Base-by-base conservation (phyloP, 805 yeast species). In the Teunomyces kruisii region DNA sequence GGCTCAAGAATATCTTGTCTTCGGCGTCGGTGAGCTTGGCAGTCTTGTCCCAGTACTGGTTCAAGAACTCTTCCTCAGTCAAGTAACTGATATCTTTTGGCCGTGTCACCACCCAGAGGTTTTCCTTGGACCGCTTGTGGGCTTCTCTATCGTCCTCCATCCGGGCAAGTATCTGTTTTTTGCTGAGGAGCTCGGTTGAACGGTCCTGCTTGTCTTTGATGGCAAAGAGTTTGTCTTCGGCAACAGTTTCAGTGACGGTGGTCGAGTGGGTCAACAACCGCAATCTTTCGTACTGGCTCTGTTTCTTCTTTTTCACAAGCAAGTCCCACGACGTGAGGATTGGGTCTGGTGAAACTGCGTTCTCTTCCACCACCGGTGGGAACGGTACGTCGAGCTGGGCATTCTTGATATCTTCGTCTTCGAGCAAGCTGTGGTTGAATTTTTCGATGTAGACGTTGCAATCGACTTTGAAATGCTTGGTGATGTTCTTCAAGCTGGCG, bases 131-230 rank as follows among this genome's bases (percentile, higher is more conserved):
- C 51, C 87, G 76, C 60, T 92, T 92, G 57, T 88, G 90, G 37
- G 96, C 72, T 61, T 92, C 99, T 53, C 99, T 72, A 61, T 92
- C 98, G 50, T 85, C 91, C 60, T 92, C 97, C 84, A 92, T 89
- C 48, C 98, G 70, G 30, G 80, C 75, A 13, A 89, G 60, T 13
- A 87, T 81, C 52, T 84, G 88, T 39, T 80, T 63, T 43, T 67
- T 67, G 4, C 75, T 57, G 4, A 70, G 52, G 39, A 61, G 48
- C 19, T 50, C 52, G 50, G 55, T 27, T 31, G 42, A 28, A 19
- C 48, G 50, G 19, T 46, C 54, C 15, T 57, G 61, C 43, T 60
- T 56, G 13, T 44, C 41, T 32, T 53, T 54, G 40, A 60, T 54
- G 51, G 50, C 51, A 49, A 64, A 62, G 59, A 57, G 54, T 44